Conservation (phyloP, 2,329 filamentous ascomycete species). For the Aspergillus novoparasiticus region DNA sequence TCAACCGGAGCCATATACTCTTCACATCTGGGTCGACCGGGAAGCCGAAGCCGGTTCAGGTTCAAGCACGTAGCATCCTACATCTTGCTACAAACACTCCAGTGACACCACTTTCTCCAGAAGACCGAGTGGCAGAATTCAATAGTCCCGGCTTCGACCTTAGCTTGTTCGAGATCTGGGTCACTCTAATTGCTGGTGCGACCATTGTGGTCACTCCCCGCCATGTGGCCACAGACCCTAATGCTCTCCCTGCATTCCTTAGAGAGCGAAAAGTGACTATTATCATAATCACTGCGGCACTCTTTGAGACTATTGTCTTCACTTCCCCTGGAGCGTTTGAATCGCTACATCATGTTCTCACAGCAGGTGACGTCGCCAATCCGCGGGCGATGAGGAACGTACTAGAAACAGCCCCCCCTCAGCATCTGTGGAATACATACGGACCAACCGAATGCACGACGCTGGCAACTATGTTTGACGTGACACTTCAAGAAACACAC, state of each 20-base stretch:
- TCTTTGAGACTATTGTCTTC: constrained; percentile 6
- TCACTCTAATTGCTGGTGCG: constrained; percentile 11
- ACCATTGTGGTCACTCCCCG: constrained; percentile 12
- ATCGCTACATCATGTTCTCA: constrained; percentile 10
- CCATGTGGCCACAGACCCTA: constrained; percentile 1
- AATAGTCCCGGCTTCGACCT: constrained; percentile 19
- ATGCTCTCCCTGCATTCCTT: background rate
- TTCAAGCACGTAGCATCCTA: constrained; percentile 56
- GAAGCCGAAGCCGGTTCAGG: constrained; percentile 75
- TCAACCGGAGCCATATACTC: constrained; percentile 31
- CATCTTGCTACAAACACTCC: constrained; percentile 10
- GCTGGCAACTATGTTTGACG: constrained; percentile 6
- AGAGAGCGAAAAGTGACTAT: background rate
- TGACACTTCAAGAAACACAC: constrained; percentile 10
- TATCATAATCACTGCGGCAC: constrained; percentile 8
- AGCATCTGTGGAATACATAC: constrained; percentile 18
- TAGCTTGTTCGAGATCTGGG: constrained; percentile 20
- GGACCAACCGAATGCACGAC: constrained; percentile 18
- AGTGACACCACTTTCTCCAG: constrained; percentile 7
- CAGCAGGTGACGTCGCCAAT: constrained; percentile 13
- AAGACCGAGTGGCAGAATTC: constrained; percentile 15
- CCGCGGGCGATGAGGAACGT: constrained; percentile 6
- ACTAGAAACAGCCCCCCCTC: constrained; percentile 11
- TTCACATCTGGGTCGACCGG: constrained; percentile 71
- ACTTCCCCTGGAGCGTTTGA: constrained; percentile 7